phyloP scores from a whole-genome alignment of 352 stramenopile species.

The Pythium rishiriense region DNA sequence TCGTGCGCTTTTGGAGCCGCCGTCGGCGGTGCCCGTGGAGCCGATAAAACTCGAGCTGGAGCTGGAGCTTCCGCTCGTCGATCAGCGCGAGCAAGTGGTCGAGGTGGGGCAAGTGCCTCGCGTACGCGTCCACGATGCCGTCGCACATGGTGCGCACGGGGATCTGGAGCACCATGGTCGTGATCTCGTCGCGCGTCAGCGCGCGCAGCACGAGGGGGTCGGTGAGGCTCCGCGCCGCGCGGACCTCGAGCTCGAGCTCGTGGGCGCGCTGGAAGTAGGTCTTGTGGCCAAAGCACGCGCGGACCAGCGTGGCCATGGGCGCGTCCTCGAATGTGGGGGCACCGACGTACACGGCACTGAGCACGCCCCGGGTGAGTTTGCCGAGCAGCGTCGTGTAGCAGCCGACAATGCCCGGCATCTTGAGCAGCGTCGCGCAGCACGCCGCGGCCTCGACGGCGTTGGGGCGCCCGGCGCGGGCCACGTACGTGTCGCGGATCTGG shows the following conservation, averaged over 20 bases:
- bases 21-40: conserved; percentile 13
- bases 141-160: conserved; percentile 32
- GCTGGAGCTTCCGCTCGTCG: conserved; percentile 17
- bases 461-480: conserved; percentile 44
- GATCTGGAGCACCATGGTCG: conserved; percentile 43
- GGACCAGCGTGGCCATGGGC: conserved; percentile 58
- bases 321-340: neutral
- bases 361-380: conserved; percentile 60
- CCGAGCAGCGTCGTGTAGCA: conserved; percentile 68
- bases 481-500: conserved; percentile 63
- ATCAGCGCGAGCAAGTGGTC: conserved; percentile 17
- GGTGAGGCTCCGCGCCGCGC: conserved; percentile 41
- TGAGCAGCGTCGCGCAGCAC: conserved; percentile 74
- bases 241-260: conserved; percentile 51
- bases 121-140: conserved; percentile 20
- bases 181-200: conserved; percentile 46
- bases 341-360: conserved; percentile 50
- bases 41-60: conserved; percentile 27
- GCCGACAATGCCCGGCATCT: conserved; percentile 77
- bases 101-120: conserved; percentile 21
- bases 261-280: conserved; percentile 69
- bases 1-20: neutral
- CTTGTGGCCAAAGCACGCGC: conserved; percentile 51
- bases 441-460: conserved; percentile 74
- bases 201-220: conserved; percentile 41